Conservation (phyloP, 495 filamentous ascomycete genomes). For the Aspergillus coremiiformis region DNA sequence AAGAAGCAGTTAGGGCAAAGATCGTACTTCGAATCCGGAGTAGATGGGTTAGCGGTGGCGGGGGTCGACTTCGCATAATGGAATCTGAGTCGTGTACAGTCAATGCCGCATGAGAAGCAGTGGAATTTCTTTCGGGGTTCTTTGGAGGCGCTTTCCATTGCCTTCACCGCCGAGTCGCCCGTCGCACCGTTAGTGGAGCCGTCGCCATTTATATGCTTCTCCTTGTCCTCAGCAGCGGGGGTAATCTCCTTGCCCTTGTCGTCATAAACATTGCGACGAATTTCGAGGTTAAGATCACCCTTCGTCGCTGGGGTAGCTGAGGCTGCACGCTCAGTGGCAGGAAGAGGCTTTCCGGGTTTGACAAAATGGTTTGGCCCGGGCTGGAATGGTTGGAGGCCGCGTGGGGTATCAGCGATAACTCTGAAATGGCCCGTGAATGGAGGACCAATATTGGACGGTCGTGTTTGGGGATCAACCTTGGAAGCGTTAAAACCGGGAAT, state of each 20-base stretch:
- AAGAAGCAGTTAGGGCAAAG: conserved; percentile 85
- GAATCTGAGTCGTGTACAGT: conserved; percentile 87
- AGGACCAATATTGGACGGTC: conserved; percentile 90
- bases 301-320: conserved; percentile 62
- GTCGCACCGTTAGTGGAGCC: conserved; percentile 51
- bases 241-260: conserved; percentile 77
- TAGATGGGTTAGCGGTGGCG: conserved; percentile 47
- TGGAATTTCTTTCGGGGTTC: conserved; percentile 64
- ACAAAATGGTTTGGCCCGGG: conserved; percentile 69
- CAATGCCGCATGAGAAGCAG: conserved; percentile 85
- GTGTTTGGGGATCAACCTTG: conserved; percentile 89
- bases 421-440: conserved; percentile 97
- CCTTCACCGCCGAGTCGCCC: conserved; percentile 42
- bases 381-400: conserved; percentile 90
- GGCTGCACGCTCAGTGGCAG: conserved; percentile 67
- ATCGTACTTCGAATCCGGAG: conserved; percentile 64
- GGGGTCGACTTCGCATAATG: conserved; percentile 63
- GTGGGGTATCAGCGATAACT: conserved; percentile 86
- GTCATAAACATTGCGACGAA: conserved; percentile 93
- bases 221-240: conserved; percentile 47
- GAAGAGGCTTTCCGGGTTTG: conserved; percentile 64
- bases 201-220: conserved; percentile 74
- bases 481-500: conserved; percentile 8
- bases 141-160: conserved; percentile 51
- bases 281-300: conserved; percentile 75